Percentiles rank a stretch among this genome's conserved stretches.
phyloP scores from a whole-genome alignment of 805 yeast genomes.

The Saturnispora silvae region DNA sequence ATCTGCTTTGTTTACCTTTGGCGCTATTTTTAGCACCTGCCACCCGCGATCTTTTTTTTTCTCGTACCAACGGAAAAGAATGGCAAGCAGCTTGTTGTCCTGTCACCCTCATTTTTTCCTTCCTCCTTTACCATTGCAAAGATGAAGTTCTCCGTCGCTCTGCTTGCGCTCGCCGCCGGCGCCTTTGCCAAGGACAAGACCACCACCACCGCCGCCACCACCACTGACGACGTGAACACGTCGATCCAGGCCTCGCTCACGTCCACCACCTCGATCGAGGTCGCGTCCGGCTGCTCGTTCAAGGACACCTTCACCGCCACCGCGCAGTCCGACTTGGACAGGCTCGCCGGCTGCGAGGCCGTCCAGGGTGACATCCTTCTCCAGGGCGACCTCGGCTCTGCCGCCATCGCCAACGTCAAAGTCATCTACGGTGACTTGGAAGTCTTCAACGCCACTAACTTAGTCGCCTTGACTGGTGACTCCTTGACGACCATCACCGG shows the following conservation, averaged over 20 bases:
- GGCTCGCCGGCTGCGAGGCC: slow-evolving; percentile 61
- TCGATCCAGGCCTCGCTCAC: slow-evolving; percentile 43
- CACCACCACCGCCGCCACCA: slow-evolving; percentile 21
- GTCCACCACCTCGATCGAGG: slow-evolving; percentile 35
- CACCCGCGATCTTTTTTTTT: too few relatives aligned
- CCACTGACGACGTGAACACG: slow-evolving; percentile 32
- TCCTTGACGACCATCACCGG: slow-evolving; percentile 66
- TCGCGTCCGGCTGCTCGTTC: slow-evolving; percentile 59
- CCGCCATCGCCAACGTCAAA: slow-evolving; percentile 64
- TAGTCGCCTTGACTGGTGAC: slow-evolving; percentile 68
- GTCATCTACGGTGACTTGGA: slow-evolving; percentile 68
- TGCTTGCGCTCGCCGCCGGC: neutral
- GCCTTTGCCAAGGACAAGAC: slow-evolving; percentile 13
- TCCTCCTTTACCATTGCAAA: too few relatives aligned
- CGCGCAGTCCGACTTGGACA: slow-evolving; percentile 68
- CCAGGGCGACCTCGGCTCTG: slow-evolving; percentile 51
- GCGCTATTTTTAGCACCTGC: too few relatives aligned
- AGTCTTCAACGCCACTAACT: slow-evolving; percentile 52
- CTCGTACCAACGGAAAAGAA: too few relatives aligned
- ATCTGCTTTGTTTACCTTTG: too few relatives aligned
- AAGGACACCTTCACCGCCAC: slow-evolving; percentile 57
- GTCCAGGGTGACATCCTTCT: slow-evolving; percentile 72
- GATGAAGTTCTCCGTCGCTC: slow-evolving; percentile 3
- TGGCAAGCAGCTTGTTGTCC: too few relatives aligned
- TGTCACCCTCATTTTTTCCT: too few relatives aligned